Evolutionary conservation across 2,329 filamentous ascomycete species (phyloP), one percentile per base, ranked within the genome.

Genomic region (Periconia sp.): DNA sequence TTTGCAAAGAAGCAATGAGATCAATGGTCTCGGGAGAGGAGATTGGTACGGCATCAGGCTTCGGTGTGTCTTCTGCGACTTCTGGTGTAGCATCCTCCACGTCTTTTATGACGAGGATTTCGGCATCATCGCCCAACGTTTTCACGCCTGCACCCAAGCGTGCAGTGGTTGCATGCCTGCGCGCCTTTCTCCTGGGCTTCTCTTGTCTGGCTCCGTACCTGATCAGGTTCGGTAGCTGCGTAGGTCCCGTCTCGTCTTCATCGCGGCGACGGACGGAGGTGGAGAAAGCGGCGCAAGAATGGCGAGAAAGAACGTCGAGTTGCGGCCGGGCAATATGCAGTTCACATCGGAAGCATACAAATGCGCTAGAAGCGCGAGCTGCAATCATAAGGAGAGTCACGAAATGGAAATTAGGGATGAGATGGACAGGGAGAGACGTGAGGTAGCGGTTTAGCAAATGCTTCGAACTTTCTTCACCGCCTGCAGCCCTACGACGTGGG

Each of bases 321-420:
- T 56, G 56, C 14, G 61, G 59, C 17, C 62, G 66, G 49, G 59
- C 62, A 49, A 63, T 60, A 49, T 60, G 62, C 41, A 73, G 63
- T 60, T 73, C 69, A 67, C 73, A 75, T 59, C 69, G 69, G 41
- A 74, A 56, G 68, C 72, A 75, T 59, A 74, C 61, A 49, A 71
- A 73, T 59, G 71, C 71, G 61, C 64, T 62, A 52, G 70, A 64
- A 52, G 68, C 62, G 57, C 68, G 65, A 50, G 63, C 62, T 49
- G 67, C 66, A 65, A 74, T 69, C 73, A 75, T 75, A 62, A 58
- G 61, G 63, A 60, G 33, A 58, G 45, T 37, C 47, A 52, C 23
- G 23, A 45, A 37, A 33, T 47, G 47, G 41, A 49, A 54, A 37
- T 35, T n/a, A 49, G 52, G 35, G 45, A 45, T 41, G 43, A 27